Percentiles rank a stretch among this genome's conserved stretches.
Conservation (phyloP, 305 asterid species). For the Solanum chacoense region DNA sequence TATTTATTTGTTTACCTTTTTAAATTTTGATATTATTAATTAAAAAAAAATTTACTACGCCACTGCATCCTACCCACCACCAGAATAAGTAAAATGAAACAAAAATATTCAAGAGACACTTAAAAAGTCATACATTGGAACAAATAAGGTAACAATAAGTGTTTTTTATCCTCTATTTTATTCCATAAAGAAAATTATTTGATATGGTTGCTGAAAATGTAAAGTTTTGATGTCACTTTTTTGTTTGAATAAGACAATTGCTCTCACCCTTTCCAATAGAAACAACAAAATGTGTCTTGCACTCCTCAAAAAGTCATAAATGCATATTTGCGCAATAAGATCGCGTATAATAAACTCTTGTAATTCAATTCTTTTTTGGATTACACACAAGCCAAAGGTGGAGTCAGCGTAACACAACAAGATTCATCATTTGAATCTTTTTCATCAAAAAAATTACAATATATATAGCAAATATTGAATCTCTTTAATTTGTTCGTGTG, state of each 20-base stretch:
- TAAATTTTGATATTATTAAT: neutral
- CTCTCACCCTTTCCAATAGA: neutral
- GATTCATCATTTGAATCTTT: neutral
- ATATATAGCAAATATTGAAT: neutral
- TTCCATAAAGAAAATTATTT: neutral
- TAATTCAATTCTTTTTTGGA: neutral
- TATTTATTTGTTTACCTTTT: neutral
- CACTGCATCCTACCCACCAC: neutral
- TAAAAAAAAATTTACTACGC: accelerated
- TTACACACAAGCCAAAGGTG: neutral
- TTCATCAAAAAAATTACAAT: neutral
- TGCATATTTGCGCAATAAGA: neutral
- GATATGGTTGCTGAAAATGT: neutral
- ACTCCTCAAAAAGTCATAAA: neutral
- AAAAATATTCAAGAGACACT: neutral
- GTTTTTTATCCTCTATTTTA: neutral
- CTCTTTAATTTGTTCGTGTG: neutral
- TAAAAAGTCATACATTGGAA: neutral
- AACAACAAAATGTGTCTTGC: neutral
- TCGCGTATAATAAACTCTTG: neutral
- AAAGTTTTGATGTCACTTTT: neutral
- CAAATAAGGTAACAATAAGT: neutral
- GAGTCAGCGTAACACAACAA: neutral
- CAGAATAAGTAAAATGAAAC: neutral
- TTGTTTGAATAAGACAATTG: neutral